A percentile compares a stretch with the other conserved stretches of the same genome.
Conservation (phyloP, 1,284 basidiomycete genomes). For the Boletus semigastroideus region DNA sequence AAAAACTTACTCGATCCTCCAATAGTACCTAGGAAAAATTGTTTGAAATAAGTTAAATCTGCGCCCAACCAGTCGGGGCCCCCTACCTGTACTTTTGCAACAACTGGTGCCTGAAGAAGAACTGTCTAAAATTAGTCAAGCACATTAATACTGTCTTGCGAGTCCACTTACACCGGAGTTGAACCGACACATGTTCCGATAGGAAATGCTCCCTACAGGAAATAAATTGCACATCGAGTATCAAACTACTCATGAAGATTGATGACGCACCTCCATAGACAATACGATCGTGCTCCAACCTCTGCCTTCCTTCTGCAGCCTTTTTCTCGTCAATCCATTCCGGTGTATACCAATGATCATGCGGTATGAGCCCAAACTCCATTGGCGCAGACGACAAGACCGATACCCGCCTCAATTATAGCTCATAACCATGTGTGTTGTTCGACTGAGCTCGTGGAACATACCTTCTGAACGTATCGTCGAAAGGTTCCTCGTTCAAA, state of each 20-base stretch:
- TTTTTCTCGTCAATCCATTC: slow-evolving; percentile 76
- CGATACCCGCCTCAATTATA: slow-evolving; percentile 49
- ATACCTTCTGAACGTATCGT: slow-evolving; percentile 64
- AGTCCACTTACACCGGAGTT: slow-evolving; percentile 69
- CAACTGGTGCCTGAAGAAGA: slow-evolving; percentile 77
- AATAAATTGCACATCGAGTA: not conserved
- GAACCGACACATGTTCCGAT: slow-evolving; percentile 81
- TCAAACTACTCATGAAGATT: not conserved
- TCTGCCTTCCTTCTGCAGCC: slow-evolving; percentile 57
- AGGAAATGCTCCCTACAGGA: slow-evolving; percentile 49
- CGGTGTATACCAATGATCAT: slow-evolving; percentile 77
- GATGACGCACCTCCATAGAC: slow-evolving; percentile 61
- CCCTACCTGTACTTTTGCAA: slow-evolving; percentile 64
- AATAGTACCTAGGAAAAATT: slow-evolving; percentile 66
- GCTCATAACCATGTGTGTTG: slow-evolving; percentile 11
- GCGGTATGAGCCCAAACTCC: slow-evolving; percentile 71
- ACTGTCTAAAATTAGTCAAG: slow-evolving; percentile 40
- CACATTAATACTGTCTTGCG: not conserved
- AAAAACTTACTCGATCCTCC: slow-evolving; percentile 61
- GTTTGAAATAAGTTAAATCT: not conserved
- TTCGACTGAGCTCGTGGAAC: slow-evolving; percentile 12
- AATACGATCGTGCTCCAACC: slow-evolving; percentile 60
- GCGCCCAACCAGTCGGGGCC: not conserved
- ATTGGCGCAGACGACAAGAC: slow-evolving; percentile 55
- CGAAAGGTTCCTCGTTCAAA: slow-evolving; percentile 70